These are phyloP conservation scores for Oryza australiensis DNA, from an alignment of 176 grass and related monocot species.

Conservation along the genomic window DNA sequence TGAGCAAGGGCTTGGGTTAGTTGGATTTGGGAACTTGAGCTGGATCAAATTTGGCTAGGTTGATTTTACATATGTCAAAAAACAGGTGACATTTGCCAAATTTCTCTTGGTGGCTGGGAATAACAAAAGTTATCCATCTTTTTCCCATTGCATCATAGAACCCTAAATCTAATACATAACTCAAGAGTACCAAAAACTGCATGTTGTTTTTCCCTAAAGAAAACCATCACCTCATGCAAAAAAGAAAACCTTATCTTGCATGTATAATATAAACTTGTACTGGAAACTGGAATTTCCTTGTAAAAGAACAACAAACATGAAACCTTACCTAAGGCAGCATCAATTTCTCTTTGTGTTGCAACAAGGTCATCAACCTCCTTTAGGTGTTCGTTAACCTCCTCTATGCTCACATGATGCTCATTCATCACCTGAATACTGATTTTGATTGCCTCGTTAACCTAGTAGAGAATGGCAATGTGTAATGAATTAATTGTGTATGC, in stretches of 20 bases:
- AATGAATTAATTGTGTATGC: conserved; percentile 5
- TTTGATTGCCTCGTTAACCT: conserved; percentile 94
- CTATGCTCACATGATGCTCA: conserved; percentile 61
- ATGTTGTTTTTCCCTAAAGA: background rate
- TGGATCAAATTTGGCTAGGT: conserved; percentile 16
- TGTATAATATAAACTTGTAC: background rate
- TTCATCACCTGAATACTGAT: conserved; percentile 68
- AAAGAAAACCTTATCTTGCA: background rate
- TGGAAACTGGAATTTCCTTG: background rate
- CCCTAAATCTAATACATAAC: background rate
- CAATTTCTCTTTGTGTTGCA: conserved; percentile 70
- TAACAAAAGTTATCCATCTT: background rate
- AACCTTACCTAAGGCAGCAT: conserved; percentile 60
- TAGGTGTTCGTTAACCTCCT: conserved; percentile 62
- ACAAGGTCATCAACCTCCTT: conserved; percentile 79
- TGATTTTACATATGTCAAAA: background rate
- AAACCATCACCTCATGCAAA: background rate
- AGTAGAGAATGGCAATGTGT: conserved; percentile 27
- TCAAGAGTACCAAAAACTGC: background rate
- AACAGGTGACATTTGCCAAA: background rate
- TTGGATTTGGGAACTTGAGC: background rate
- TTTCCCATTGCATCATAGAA: background rate
- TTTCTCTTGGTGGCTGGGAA: background rate
- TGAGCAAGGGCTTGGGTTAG: background rate
- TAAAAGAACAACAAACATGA: conserved; percentile 14